Conservation (phyloP, 2,329 filamentous ascomycete genomes). For the Grosmannia clavigera region DNA sequence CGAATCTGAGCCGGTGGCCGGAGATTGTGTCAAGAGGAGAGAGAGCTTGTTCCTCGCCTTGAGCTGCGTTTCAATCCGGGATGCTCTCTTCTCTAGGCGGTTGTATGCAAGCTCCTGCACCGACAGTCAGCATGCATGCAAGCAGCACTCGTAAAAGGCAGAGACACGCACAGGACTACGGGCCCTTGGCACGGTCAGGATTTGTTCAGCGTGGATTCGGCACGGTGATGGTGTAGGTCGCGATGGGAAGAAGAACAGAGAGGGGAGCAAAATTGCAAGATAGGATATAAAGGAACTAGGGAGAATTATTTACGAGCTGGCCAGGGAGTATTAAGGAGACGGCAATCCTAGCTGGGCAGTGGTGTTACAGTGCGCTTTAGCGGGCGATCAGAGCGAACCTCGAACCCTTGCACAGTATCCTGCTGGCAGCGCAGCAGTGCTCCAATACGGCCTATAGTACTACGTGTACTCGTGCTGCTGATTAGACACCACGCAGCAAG, state of each 20-base stretch:
- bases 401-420: background rate
- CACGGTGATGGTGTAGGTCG: background rate
- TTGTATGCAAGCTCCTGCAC: background rate
- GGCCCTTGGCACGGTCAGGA: background rate
- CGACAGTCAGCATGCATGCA: background rate
- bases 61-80: background rate
- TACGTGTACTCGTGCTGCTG: background rate
- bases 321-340: background rate
- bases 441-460: background rate
- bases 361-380: constrained; percentile 1
- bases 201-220: background rate
- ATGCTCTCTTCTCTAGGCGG: background rate
- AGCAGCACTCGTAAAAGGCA: background rate
- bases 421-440: background rate
- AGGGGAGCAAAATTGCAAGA: constrained; percentile 1
- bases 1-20: background rate
- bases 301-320: background rate
- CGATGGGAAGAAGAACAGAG: background rate
- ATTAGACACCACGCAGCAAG: background rate
- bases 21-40: background rate
- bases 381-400: background rate
- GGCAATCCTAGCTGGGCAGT: background rate
- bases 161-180: background rate
- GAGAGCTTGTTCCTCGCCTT: background rate
- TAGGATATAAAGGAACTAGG: background rate